These are phyloP conservation scores for Lentinula lateritia DNA, from an alignment of 768 basidiomycete genomes.

Conservation along the genomic window DNA sequence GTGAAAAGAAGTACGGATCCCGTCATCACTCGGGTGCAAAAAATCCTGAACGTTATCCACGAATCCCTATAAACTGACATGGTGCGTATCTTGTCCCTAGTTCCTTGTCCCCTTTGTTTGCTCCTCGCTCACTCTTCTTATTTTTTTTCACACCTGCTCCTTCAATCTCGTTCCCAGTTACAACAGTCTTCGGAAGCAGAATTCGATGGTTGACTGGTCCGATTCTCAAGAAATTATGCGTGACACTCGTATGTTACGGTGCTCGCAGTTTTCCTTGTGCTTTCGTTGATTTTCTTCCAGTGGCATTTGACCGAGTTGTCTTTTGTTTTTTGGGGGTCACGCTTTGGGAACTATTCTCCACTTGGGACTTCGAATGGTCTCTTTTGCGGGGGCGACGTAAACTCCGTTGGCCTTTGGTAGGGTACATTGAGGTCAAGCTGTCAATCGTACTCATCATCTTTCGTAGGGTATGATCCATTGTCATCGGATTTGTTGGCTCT, in stretches of 20 bases:
- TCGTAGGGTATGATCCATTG: background rate
- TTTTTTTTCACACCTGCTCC: background rate
- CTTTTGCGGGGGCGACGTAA: conserved; percentile 49
- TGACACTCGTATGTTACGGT: conserved; percentile 29
- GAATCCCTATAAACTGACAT: background rate
- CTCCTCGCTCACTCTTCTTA: background rate
- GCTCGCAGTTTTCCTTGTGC: background rate
- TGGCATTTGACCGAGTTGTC: conserved; percentile 52
- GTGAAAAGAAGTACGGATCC: conserved; percentile 1
- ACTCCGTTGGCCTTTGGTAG: conserved; percentile 67
- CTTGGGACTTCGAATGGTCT: conserved; percentile 65
- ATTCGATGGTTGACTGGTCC: conserved; percentile 46
- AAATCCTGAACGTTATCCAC: background rate
- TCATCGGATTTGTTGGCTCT: background rate
- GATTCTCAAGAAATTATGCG: conserved; percentile 35
- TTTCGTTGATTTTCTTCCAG: conserved; percentile 23
- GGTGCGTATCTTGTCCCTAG: background rate
- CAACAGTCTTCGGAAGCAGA: background rate
- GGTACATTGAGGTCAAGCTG: conserved; percentile 12
- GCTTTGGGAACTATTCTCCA: conserved; percentile 61
- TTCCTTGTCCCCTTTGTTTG: background rate
- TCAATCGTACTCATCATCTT: conserved; percentile 1
- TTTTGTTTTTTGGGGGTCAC: conserved; percentile 64
- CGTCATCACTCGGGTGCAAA: background rate
- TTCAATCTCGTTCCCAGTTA: background rate